Conservation (phyloP, 1,139 yeast species). For the Scheffersomyces segobiensis region DNA sequence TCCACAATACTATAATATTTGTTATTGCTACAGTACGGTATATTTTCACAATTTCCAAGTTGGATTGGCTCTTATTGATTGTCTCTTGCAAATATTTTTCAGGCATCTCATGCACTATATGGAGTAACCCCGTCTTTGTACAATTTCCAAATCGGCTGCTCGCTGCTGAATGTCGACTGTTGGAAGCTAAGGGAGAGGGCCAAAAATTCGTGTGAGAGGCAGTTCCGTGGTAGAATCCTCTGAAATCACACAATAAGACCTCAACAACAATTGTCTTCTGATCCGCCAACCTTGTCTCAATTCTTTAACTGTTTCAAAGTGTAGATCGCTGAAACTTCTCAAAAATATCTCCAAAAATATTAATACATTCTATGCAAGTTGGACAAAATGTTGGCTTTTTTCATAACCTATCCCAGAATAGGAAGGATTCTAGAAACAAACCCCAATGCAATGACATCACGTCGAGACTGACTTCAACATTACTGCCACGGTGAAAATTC, state of each 20-base stretch:
- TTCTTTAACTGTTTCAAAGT: background rate
- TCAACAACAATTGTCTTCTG: background rate
- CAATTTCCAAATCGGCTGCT: background rate
- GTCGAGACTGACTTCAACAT: background rate
- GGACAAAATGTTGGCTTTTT: background rate
- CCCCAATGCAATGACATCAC: background rate
- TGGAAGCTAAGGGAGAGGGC: background rate
- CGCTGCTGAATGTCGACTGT: background rate
- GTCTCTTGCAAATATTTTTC: background rate
- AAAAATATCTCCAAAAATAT: background rate
- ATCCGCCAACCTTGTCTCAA: background rate
- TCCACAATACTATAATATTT: background rate
- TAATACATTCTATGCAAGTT: background rate
- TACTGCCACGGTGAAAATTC: background rate
- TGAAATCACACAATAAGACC: background rate
- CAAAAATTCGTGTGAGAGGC: background rate
- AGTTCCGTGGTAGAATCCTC: background rate
- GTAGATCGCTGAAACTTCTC: background rate
- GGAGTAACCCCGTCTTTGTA: background rate
- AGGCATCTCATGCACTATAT: background rate
- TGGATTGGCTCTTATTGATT: background rate
- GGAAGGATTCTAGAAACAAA: background rate
- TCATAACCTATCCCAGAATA: background rate
- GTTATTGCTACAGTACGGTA: background rate
- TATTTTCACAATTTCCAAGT: background rate